Conservation (phyloP, 805 yeast species). For the Scheffersomyces stipitis region DNA sequence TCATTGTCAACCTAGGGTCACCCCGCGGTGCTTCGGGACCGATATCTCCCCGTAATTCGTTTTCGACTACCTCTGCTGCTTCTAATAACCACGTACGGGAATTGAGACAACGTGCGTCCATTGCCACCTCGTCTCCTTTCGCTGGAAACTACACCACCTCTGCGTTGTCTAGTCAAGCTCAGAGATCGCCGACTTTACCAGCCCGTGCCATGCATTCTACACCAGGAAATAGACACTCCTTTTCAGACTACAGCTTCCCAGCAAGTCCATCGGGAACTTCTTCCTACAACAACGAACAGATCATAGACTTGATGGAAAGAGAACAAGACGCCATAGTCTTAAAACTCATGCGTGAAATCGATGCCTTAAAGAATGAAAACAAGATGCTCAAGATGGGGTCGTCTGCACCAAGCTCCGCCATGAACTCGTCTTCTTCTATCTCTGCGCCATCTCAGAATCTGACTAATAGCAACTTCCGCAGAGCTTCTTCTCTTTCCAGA, state of each 20-base stretch:
- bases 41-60: neutral
- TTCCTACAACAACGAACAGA: slow-evolving; percentile 41
- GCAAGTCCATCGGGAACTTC: slow-evolving; percentile 3
- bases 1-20: too few species aligned
- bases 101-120: neutral
- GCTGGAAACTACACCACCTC: slow-evolving; percentile 7
- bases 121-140: neutral
- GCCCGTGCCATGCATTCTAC: slow-evolving; percentile 1
- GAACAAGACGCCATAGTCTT: slow-evolving; percentile 77
- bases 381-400: slow-evolving; percentile 27
- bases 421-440: neutral
- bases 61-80: neutral
- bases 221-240: slow-evolving; percentile 6
- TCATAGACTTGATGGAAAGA: slow-evolving; percentile 62
- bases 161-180: slow-evolving; percentile 6
- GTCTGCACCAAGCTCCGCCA: neutral
- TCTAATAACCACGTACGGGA: neutral
- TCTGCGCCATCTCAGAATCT: neutral
- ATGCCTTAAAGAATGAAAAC: slow-evolving; percentile 53
- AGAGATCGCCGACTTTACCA: slow-evolving; percentile 10
- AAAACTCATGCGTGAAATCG: slow-evolving; percentile 63
- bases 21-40: too few species aligned
- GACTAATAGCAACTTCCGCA: neutral
- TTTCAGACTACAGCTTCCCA: slow-evolving; percentile 8
- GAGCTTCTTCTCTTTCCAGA: neutral